Conservation (phyloP, 2,329 filamentous ascomycete genomes). For the Ilyonectria sp. region DNA sequence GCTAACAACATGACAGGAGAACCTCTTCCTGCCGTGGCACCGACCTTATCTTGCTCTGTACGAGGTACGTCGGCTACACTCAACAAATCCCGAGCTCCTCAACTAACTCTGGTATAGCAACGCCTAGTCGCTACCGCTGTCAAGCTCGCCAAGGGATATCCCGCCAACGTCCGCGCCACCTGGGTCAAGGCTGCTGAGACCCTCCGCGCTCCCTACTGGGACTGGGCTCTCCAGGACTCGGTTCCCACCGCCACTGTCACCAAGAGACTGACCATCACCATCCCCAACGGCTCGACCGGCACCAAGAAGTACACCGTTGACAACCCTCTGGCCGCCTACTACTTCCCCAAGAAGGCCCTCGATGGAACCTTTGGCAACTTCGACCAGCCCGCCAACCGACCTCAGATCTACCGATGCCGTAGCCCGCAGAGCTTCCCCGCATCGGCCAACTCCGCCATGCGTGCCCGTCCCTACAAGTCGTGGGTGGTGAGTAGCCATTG, state of each 20-base stretch:
- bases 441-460: conserved; percentile 55
- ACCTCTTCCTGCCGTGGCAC: conserved; percentile 69
- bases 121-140: conserved; percentile 15
- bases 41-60: conserved; percentile 68
- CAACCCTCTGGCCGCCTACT: conserved; percentile 69
- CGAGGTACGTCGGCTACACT: conserved; percentile 55
- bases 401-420: conserved; percentile 60
- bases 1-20: conserved; percentile 55
- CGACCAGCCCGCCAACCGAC: conserved; percentile 43
- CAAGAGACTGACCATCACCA: conserved; percentile 55
- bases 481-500: conserved; percentile 55
- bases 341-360: conserved; percentile 61
- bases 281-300: conserved; percentile 54
- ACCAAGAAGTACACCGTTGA: conserved; percentile 54
- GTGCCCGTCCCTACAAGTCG: conserved; percentile 54
- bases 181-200: conserved; percentile 63
- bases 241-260: conserved; percentile 60
- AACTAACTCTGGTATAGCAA: conserved; percentile 1
- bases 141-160: conserved; percentile 52
- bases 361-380: conserved; percentile 55
- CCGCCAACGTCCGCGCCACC: conserved; percentile 46
- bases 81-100: background rate
- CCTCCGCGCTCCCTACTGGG: conserved; percentile 69
- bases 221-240: conserved; percentile 61
- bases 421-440: conserved; percentile 56